Percentiles rank a stretch among this genome's conserved stretches.
Evolutionary conservation across 1,139 yeast species (phyloP).

Genomic region (Zygoascus sp.): DNA sequence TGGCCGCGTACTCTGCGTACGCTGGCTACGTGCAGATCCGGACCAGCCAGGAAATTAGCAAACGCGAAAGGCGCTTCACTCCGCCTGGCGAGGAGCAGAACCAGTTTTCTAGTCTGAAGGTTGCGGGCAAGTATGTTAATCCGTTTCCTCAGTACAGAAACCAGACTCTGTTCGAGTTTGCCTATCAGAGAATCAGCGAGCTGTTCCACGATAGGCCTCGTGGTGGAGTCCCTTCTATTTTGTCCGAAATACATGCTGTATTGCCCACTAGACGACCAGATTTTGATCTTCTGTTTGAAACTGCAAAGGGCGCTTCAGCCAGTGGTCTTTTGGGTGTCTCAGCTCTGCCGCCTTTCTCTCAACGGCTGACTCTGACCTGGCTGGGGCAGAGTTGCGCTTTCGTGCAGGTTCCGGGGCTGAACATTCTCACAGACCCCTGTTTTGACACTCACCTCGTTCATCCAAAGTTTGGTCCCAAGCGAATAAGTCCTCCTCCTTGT

Average conservation of each 20-base stretch:
- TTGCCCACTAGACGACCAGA: conserved; percentile 61
- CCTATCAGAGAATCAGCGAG: conserved; percentile 66
- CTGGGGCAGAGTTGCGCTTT: conserved; percentile 86
- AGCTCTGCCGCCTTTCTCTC: conserved; percentile 32
- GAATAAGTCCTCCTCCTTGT: conserved; percentile 73
- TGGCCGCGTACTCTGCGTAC: conserved; percentile 57
- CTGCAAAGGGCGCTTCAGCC: conserved; percentile 7
- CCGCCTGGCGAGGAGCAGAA: conserved; percentile 27
- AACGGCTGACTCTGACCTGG: conserved; percentile 75
- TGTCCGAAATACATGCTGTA: conserved; percentile 39
- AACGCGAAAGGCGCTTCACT: conserved; percentile 19
- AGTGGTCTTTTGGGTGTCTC: conserved; percentile 12
- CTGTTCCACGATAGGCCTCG: conserved; percentile 62
- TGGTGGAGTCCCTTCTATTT: conserved; percentile 57
- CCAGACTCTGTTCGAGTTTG: conserved; percentile 83
- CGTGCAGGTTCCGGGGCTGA: conserved; percentile 66
- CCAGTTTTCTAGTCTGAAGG: conserved; percentile 41
- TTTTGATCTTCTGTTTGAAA: conserved; percentile 42
- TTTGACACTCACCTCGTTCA: conserved; percentile 65
- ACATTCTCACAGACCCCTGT: conserved; percentile 80
- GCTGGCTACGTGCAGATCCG: conserved; percentile 57
- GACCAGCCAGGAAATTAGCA: conserved; percentile 50
- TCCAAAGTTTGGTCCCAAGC: conserved; percentile 68
- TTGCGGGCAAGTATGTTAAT: conserved; percentile 80
- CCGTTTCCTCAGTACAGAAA: conserved; percentile 91